Evolutionary conservation across 2,329 filamentous ascomycete genomes (phyloP), one percentile per base, ranked within the genome.

Genomic region (Chaetomium olivaceum): DNA sequence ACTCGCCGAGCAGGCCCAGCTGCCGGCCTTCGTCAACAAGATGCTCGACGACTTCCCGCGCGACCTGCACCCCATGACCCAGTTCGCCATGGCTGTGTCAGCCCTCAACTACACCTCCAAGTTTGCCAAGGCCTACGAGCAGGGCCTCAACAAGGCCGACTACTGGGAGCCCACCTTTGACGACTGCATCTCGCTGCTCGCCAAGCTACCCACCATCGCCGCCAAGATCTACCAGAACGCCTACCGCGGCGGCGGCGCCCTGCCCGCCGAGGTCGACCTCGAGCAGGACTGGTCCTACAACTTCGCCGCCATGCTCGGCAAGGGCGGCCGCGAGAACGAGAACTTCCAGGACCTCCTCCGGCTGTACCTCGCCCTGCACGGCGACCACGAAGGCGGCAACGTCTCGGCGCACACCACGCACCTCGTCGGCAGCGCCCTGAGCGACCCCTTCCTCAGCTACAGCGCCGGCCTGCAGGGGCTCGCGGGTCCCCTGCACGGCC

Each of bases 111-210:
- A 97, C 78, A 93, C 93, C 72, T 97, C 92, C 73, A 88, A 90
- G 75, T 99, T 99, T 73, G 95, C 94, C 70, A 93, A 93, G 80
- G 91, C 91, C 23, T 99, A 99, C 79, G 94, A 93, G 78, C 81
- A 90, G 72, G 95, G 95, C 43, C 81, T 98, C 71, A 91, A 89
- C 85, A 99, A 98, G 85, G 91, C 92, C 61, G 92, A 97, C 73
- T 98, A 98, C 87, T 99, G 95, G 95, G 95, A 98, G 82, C 92
- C 94, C 16, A 96, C 92, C 54, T 98, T 96, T 76, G 94, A 98
- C 77, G 95, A 99, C 82, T 89, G 87, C 78, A 97, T 99, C 78
- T 92, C 90, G 57, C 85, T 99, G 68, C 86, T 99, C 64, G 95
- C 94, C 69, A 99, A 99, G 84, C 89, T 99, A 62, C 95, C 95